These are phyloP conservation scores for Euclidium syriacum DNA, from an alignment of 345 rosid genomes.

Conservation along the genomic window DNA sequence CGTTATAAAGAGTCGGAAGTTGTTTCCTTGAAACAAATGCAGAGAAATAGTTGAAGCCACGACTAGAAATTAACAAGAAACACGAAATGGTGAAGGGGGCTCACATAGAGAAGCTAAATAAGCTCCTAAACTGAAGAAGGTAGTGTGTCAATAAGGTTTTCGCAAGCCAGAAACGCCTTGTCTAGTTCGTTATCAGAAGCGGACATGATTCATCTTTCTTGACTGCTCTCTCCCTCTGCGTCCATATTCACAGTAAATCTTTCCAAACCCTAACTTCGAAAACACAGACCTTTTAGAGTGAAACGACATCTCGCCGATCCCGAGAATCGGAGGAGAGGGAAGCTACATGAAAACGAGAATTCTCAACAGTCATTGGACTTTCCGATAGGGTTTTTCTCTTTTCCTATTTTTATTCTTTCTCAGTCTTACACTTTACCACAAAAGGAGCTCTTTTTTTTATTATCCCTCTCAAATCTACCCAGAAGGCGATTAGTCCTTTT, in stretches of 20 bases:
- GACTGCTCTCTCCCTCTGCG: conserved; percentile 2
- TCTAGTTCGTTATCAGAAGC: neutral
- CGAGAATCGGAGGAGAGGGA: too few relatives aligned
- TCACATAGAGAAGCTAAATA: neutral
- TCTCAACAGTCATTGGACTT: conserved; percentile 9
- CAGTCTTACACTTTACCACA: too few relatives aligned
- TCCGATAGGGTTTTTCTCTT: too few relatives aligned
- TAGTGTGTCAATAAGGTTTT: neutral
- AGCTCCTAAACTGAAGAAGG: neutral
- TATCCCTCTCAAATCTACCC: too few relatives aligned
- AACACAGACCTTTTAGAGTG: too few relatives aligned
- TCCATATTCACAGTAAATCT: conserved; percentile 16
- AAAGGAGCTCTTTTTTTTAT: too few relatives aligned
- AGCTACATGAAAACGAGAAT: too few relatives aligned
- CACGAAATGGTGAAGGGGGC: neutral
- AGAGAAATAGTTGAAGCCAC: neutral
- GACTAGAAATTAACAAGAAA: neutral
- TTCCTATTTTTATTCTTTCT: too few relatives aligned
- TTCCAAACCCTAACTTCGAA: too few relatives aligned
- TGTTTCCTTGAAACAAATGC: neutral
- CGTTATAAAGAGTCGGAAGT: neutral
- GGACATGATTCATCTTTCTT: neutral
- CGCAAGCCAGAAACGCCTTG: neutral
- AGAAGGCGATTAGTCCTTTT: too few relatives aligned
- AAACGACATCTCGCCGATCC: too few relatives aligned